Evolutionary conservation across 805 yeast genomes (phyloP), one percentile per base, ranked within the genome.

Genomic region (Metschnikowia gelsemii): DNA sequence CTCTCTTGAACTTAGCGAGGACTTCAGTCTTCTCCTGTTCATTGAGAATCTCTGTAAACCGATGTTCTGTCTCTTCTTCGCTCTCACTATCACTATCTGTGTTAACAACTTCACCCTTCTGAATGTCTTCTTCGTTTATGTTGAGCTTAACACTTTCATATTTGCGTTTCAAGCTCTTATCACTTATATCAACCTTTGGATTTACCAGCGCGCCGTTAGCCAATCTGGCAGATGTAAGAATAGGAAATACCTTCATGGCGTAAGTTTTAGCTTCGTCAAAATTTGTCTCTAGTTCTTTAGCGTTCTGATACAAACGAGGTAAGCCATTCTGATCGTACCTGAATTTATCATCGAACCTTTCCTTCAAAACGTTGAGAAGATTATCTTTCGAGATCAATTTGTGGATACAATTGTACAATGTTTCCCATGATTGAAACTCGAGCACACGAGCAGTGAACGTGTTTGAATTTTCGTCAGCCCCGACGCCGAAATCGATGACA

Each of bases 241-340:
- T 55, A 3, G 91, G 87, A 17, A 89, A 62, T 0, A 81, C 60
- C 8, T 63, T 60, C 43, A 82, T 56, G 0, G 96, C 80, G 25
- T 65, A 56, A 2, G 73, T 70, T 50, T 78, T 80, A 2, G 97
- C 83, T 13, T 67, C 63, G 27, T 72, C 69, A 55, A 79, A 91
- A 13, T 75, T 75, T 2, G 61, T 61, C 42, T 89, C 95, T 43
- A 93, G 76, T 52, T 90, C 95, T 30, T 70, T 72, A 22, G 82
- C 76, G 40, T 79, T 81, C 50, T 78, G 80, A 86, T 95, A 91
- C 23, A 90, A 70, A 27, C 80, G 75, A 11, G 99, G 99, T 21
- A 87, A 63, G 2, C 90, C 95, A 46, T 82, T 75, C 25, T 76
- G 81, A 59, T 89, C 96, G 59, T 85, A 93, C 52, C 91, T 74